Percentiles rank a stretch among this genome's conserved stretches.
Evolutionary conservation across 2,329 filamentous ascomycete genomes (phyloP).

Genomic region (Aspergillus hiratsukae): DNA sequence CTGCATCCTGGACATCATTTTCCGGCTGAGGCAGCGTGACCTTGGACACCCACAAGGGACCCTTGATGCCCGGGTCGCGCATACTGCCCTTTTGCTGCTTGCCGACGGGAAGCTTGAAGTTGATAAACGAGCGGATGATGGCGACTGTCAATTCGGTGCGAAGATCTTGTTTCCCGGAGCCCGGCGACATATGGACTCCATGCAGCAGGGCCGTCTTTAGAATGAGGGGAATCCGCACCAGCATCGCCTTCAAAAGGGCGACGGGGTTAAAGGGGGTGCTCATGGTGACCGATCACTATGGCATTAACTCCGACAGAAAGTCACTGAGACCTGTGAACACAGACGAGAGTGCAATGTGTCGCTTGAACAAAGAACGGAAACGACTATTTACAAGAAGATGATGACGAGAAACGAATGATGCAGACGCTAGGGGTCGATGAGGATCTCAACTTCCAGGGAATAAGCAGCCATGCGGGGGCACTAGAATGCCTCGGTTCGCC

Average conservation of each 20-base stretch:
- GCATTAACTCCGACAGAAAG: background rate
- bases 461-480: background rate
- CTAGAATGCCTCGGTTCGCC: background rate
- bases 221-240: conserved; percentile 39
- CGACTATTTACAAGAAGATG: background rate
- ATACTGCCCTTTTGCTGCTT: conserved; percentile 60
- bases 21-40: conserved; percentile 59
- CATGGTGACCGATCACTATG: conserved; percentile 14
- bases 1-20: conserved; percentile 38
- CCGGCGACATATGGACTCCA: conserved; percentile 61
- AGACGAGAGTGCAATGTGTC: background rate
- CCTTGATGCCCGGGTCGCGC: conserved; percentile 66
- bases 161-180: conserved; percentile 72
- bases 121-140: conserved; percentile 64
- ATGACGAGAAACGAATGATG: background rate
- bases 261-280: conserved; percentile 18
- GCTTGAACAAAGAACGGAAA: background rate
- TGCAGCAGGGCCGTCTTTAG: conserved; percentile 41
- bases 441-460: background rate
- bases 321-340: background rate
- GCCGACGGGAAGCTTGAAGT: conserved; percentile 49
- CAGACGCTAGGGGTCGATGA: background rate
- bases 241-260: conserved; percentile 33
- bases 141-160: conserved; percentile 68
- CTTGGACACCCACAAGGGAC: conserved; percentile 75